These are phyloP conservation scores for Cordyceps militaris DNA, from an alignment of 2,329 filamentous ascomycete genomes.

Conservation along the genomic window DNA sequence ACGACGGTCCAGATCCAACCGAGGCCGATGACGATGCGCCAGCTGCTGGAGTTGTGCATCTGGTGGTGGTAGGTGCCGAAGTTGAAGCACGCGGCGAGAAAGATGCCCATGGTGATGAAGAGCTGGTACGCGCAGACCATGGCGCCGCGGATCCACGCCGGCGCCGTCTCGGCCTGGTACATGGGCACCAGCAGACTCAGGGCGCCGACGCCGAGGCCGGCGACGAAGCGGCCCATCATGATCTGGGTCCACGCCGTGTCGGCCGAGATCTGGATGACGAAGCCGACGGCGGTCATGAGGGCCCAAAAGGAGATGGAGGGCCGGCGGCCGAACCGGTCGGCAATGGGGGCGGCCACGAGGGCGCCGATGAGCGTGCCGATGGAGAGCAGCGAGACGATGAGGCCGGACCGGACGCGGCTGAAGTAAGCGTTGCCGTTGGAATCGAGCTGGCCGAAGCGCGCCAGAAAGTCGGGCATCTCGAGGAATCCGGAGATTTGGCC, in stretches of 20 bases:
- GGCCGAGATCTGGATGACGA: constrained; percentile 59
- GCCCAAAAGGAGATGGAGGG: constrained; percentile 56
- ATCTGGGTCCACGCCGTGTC: constrained; percentile 54
- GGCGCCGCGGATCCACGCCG: constrained; percentile 57
- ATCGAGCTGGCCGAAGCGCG: constrained; percentile 40
- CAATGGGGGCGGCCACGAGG: constrained; percentile 51
- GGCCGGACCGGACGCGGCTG: constrained; percentile 46
- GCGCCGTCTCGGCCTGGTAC: constrained; percentile 66
- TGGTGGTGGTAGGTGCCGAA: constrained; percentile 49
- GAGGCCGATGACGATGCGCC: constrained; percentile 53
- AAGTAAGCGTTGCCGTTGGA: constrained; percentile 37
- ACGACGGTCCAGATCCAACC: constrained; percentile 44
- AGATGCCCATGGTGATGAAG: constrained; percentile 66
- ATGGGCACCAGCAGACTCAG: constrained; percentile 61
- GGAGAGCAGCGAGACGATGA: constrained; percentile 51
- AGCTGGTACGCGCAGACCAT: constrained; percentile 63
- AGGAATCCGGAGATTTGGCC: constrained; percentile 51
- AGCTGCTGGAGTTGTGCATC: constrained; percentile 40
- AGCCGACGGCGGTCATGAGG: constrained; percentile 55
- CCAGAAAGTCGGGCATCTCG: constrained; percentile 49
- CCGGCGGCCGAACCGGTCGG: constrained; percentile 58
- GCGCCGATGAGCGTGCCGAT: constrained; percentile 57
- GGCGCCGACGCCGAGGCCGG: constrained; percentile 60
- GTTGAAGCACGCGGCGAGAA: constrained; percentile 52
- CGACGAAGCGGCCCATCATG: constrained; percentile 56